phyloP scores from a whole-genome alignment of 2,329 filamentous ascomycete genomes.

The Aspergillus sojae region DNA sequence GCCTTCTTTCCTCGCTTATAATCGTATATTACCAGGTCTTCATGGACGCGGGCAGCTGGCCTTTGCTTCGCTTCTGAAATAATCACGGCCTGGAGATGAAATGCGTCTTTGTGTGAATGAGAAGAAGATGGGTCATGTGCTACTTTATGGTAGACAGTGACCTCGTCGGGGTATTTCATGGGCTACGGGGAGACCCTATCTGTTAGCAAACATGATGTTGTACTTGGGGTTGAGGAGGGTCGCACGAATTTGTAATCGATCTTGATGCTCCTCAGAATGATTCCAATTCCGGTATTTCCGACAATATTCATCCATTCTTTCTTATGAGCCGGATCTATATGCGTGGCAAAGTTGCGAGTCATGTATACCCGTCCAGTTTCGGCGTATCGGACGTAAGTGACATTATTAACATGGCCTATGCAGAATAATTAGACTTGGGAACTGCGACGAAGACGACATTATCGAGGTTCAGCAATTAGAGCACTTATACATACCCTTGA shows the following conservation, averaged over 20 bases:
- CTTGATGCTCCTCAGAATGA: slow-evolving; percentile 79
- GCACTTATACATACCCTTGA: slow-evolving; percentile 29
- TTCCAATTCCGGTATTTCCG: slow-evolving; percentile 65
- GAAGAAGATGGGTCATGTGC: slow-evolving; percentile 51
- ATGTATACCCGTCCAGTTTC: slow-evolving; percentile 81
- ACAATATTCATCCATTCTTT: slow-evolving; percentile 70
- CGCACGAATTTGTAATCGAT: slow-evolving; percentile 86
- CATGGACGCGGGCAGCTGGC: slow-evolving; percentile 71
- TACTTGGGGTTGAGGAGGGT: slow-evolving; percentile 18
- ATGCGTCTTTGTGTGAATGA: slow-evolving; percentile 33
- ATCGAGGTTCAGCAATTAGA: background rate
- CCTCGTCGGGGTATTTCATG: slow-evolving; percentile 78
- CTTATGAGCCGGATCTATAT: slow-evolving; percentile 63
- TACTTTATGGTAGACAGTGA: slow-evolving; percentile 83
- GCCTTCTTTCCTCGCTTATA: slow-evolving; percentile 62
- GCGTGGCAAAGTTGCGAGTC: slow-evolving; percentile 68
- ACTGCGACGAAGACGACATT: background rate
- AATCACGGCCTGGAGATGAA: slow-evolving; percentile 62
- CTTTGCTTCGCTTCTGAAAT: slow-evolving; percentile 75
- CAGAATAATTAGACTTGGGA: slow-evolving; percentile 6
- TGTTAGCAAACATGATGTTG: slow-evolving; percentile 10
- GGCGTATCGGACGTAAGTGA: slow-evolving; percentile 79
- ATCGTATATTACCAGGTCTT: slow-evolving; percentile 81
- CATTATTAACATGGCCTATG: slow-evolving; percentile 81
- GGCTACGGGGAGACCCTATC: slow-evolving; percentile 56